A percentile compares a stretch with the other conserved stretches of the same genome.
phyloP scores from a whole-genome alignment of 2,329 filamentous ascomycete species.

The Blastomyces percursus region DNA sequence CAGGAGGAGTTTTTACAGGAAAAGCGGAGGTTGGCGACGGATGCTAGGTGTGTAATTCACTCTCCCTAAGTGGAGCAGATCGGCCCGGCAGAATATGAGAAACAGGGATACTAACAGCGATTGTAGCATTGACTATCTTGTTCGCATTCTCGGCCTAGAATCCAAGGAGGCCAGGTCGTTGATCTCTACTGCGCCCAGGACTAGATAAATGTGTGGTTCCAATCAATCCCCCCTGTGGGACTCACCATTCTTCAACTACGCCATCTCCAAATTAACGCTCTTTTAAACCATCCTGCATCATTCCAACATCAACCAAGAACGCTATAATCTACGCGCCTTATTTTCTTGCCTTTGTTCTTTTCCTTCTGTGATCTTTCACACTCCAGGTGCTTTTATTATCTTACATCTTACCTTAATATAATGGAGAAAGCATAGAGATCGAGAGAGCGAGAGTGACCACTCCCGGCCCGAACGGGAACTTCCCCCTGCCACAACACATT shows the following conservation, averaged over 20 bases:
- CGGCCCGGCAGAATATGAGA: background rate
- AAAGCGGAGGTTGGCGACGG: slow-evolving; percentile 54
- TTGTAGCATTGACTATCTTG: slow-evolving; percentile 51
- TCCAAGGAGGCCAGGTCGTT: slow-evolving; percentile 43
- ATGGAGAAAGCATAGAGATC: background rate
- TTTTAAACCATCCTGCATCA: background rate
- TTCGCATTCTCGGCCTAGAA: slow-evolving; percentile 49
- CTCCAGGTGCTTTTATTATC: background rate
- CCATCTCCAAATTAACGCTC: background rate
- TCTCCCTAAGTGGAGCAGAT: background rate
- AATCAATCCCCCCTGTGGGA: too few relatives aligned
- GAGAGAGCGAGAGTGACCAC: background rate
- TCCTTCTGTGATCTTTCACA: background rate
- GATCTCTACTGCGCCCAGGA: slow-evolving; percentile 18
- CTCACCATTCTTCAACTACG: background rate
- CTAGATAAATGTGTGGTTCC: background rate
- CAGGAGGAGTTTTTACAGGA: slow-evolving; percentile 64
- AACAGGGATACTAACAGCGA: slow-evolving; percentile 3
- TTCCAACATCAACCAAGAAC: background rate
- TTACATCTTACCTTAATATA: background rate
- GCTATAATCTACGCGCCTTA: background rate
- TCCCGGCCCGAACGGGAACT: background rate
- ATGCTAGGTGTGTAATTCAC: slow-evolving; percentile 59
- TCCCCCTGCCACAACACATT: background rate
- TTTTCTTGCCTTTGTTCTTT: background rate